A percentile compares a stretch with the other conserved stretches of the same genome.
Evolutionary conservation across 1,139 yeast genomes (phyloP).

Genomic region (Diutina catenulata): DNA sequence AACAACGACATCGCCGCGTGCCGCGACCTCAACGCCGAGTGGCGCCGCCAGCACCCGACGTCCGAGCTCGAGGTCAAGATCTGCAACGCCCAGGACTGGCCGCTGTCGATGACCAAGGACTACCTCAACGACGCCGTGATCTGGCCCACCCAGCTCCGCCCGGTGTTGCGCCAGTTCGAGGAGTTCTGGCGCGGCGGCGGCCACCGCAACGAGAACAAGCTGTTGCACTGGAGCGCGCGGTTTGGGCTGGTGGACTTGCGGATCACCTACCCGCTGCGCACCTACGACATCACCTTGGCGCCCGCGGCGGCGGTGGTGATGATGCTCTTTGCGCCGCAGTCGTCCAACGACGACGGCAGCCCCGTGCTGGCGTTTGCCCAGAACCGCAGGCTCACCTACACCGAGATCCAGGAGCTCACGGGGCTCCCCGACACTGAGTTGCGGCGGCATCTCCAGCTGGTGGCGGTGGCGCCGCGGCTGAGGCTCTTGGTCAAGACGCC

Average conservation of each 20-base stretch:
- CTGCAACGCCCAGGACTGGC: slow-evolving; percentile 42
- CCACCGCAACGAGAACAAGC: slow-evolving; percentile 60
- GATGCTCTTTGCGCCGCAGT: slow-evolving; percentile 52
- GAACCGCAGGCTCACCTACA: slow-evolving; percentile 30
- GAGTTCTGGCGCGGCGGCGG: slow-evolving; percentile 33
- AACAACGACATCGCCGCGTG: slow-evolving; percentile 70
- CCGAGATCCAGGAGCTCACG: slow-evolving; percentile 55
- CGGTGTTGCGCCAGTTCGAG: slow-evolving; percentile 27
- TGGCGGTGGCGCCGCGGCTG: slow-evolving; percentile 76
- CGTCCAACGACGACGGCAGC: slow-evolving; percentile 30
- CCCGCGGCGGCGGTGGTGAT: slow-evolving; percentile 71
- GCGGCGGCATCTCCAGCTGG: slow-evolving; percentile 67
- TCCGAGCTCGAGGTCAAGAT: slow-evolving; percentile 39
- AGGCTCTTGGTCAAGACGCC: slow-evolving; percentile 64
- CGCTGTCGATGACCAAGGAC: slow-evolving; percentile 40
- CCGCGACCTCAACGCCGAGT: slow-evolving; percentile 44
- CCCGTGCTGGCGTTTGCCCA: slow-evolving; percentile 32
- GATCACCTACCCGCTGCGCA: slow-evolving; percentile 50
- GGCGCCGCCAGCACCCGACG: slow-evolving; percentile 22
- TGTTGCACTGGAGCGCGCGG: slow-evolving; percentile 73
- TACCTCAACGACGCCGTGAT: slow-evolving; percentile 46
- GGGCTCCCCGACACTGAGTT: slow-evolving; percentile 65
- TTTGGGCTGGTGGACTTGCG: slow-evolving; percentile 74
- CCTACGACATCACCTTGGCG: slow-evolving; percentile 75
- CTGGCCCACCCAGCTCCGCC: slow-evolving; percentile 31